These are phyloP conservation scores for Solanum boliviense DNA, from an alignment of 257 asterid species.

Conservation along the genomic window DNA sequence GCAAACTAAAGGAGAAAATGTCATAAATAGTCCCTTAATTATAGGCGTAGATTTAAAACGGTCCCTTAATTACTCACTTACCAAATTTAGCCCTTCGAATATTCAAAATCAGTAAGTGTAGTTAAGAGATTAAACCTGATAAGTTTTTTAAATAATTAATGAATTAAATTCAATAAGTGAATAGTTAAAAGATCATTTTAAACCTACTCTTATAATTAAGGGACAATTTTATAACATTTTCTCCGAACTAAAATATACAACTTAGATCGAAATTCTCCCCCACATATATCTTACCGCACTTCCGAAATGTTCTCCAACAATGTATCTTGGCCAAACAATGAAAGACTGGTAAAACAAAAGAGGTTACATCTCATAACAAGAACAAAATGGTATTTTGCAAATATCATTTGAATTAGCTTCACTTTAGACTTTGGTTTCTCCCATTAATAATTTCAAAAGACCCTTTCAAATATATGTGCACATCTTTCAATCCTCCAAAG, in stretches of 20 bases:
- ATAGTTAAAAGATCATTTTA: too few species aligned
- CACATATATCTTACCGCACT: neutral
- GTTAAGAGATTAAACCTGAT: too few species aligned
- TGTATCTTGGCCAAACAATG: neutral
- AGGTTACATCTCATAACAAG: neutral
- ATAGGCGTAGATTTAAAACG: too few species aligned
- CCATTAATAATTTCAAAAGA: neutral
- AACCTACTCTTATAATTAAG: too few species aligned
- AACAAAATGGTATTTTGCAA: neutral
- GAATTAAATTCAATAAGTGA: accelerated
- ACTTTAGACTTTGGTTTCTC: neutral
- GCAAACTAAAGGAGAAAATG: too few species aligned
- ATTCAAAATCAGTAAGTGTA: too few species aligned
- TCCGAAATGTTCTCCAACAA: neutral
- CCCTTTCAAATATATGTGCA: neutral
- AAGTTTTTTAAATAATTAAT: too few species aligned
- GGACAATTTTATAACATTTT: too few species aligned
- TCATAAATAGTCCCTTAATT: neutral
- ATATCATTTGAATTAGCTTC: neutral
- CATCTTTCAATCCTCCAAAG: neutral
- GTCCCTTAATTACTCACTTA: too few species aligned
- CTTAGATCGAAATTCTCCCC: neutral
- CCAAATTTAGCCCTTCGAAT: too few species aligned
- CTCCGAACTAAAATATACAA: too few species aligned
- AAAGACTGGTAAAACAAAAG: neutral